A percentile compares a stretch with the other conserved stretches of the same genome.
These are phyloP conservation scores for Lithohypha guttulata DNA, from an alignment of 2,329 filamentous ascomycete genomes.

Conservation along the genomic window DNA sequence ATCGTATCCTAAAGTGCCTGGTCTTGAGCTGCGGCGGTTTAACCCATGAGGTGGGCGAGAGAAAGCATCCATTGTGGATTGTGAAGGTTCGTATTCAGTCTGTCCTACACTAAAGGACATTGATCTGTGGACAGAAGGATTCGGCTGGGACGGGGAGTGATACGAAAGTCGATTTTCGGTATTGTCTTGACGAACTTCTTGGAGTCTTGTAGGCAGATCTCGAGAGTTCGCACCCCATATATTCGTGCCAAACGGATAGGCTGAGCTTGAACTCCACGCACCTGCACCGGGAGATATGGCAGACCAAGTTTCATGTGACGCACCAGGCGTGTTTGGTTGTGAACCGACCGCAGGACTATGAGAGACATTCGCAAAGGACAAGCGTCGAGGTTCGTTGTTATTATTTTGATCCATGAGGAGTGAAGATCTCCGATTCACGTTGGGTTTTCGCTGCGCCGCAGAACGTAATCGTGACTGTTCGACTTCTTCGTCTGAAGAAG, in stretches of 20 bases:
- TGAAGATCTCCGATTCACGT: constrained; percentile 57
- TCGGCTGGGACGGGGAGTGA: constrained; percentile 76
- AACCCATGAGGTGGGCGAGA: constrained; percentile 43
- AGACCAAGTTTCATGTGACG: constrained; percentile 46
- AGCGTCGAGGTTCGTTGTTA: constrained; percentile 58
- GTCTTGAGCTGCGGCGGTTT: constrained; percentile 66
- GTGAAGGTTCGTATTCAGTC: constrained; percentile 56
- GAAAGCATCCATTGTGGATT: constrained; percentile 23
- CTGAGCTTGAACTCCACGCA: constrained; percentile 22
- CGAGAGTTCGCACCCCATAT: constrained; percentile 72
- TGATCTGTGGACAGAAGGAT: constrained; percentile 84
- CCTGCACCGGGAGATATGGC: constrained; percentile 12
- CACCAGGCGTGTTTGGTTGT: constrained; percentile 67
- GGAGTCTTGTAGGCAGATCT: constrained; percentile 62
- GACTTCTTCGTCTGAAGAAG: constrained; percentile 85
- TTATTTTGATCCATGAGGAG: constrained; percentile 20
- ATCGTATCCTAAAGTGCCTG: constrained; percentile 38
- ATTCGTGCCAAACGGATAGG: constrained; percentile 65
- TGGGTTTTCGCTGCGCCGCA: constrained; percentile 32
- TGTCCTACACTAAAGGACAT: constrained; percentile 96
- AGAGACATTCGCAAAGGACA: constrained; percentile 39
- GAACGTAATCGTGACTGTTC: constrained; percentile 41
- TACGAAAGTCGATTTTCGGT: constrained; percentile 61
- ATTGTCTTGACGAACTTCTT: constrained; percentile 59
- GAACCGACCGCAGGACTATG: constrained; percentile 65